Conservation (phyloP, 805 yeast species). For the Saccharomyces paradoxus region DNA sequence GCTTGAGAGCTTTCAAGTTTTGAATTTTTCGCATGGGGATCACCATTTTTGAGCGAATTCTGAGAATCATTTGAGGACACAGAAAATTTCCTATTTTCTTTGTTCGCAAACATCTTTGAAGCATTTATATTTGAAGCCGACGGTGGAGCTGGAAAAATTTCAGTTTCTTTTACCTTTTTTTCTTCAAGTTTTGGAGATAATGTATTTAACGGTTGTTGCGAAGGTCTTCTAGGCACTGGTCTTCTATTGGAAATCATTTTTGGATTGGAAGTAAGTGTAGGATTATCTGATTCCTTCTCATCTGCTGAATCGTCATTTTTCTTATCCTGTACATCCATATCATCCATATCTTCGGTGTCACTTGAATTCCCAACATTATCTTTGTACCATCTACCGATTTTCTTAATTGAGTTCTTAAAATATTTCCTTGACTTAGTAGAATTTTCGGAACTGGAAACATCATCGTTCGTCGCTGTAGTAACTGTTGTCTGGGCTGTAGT, state of each 20-base stretch:
- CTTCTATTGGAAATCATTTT: conserved; percentile 30
- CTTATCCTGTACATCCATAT: background rate
- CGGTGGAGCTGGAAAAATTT: background rate
- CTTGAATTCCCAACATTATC: conserved; percentile 14
- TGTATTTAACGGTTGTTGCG: conserved; percentile 4
- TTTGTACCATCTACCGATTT: conserved; percentile 63
- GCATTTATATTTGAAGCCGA: conserved; percentile 8
- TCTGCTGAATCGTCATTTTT: background rate
- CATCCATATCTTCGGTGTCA: conserved; percentile 1
- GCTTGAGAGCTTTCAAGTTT: conserved; percentile 4
- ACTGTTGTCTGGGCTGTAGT: background rate
- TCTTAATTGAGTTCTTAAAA: conserved; percentile 42
- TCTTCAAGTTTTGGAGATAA: conserved; percentile 2
- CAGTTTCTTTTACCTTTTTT: background rate
- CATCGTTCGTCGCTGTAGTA: background rate
- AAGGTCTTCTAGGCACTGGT: conserved; percentile 17
- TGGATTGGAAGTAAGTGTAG: conserved; percentile 6
- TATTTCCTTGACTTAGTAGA: conserved; percentile 30
- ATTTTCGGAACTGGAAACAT: background rate
- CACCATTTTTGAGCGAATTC: background rate
- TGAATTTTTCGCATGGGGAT: conserved; percentile 1
- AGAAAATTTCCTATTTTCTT: conserved; percentile 14
- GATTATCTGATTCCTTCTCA: conserved; percentile 3
- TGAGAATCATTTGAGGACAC: conserved; percentile 6
- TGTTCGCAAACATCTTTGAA: conserved; percentile 27